Conservation (phyloP, 805 yeast genomes). For the Candida stauntonica region DNA sequence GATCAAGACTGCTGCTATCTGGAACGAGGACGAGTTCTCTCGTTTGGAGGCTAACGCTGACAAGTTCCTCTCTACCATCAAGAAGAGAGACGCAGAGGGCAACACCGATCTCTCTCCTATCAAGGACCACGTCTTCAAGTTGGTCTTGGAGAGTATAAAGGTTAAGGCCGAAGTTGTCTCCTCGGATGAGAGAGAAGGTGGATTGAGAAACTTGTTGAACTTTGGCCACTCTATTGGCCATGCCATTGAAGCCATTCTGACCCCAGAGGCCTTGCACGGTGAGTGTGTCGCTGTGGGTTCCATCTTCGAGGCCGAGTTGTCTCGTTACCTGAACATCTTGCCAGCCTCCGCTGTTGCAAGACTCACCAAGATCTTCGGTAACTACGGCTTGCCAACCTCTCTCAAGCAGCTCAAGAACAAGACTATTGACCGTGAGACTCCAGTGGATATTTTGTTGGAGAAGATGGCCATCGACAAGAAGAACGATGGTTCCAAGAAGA, state of each 20-base stretch:
- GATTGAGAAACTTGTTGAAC: constrained; percentile 84
- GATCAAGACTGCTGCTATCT: constrained; percentile 95
- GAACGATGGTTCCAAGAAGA: constrained; percentile 88
- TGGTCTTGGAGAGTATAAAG: constrained; percentile 79
- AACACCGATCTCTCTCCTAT: constrained; percentile 64
- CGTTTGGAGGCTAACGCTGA: constrained; percentile 77
- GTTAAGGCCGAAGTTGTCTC: constrained; percentile 95
- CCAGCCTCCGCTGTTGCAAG: constrained; percentile 94
- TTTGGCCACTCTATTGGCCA: constrained; percentile 98
- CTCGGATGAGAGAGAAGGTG: constrained; percentile 92
- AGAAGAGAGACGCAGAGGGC: constrained; percentile 40
- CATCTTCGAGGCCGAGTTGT: constrained; percentile 89
- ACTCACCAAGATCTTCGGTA: constrained; percentile 71
- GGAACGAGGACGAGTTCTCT: constrained; percentile 87
- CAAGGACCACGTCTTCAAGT: constrained; percentile 65
- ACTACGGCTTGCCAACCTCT: constrained; percentile 83
- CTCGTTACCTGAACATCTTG: constrained; percentile 85
- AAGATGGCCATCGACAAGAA: constrained; percentile 97
- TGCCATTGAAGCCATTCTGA: constrained; percentile 95
- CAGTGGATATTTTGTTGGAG: constrained; percentile 66
- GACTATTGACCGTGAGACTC: constrained; percentile 65
- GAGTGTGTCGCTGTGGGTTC: constrained; percentile 99
- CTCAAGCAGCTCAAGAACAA: constrained; percentile 61
- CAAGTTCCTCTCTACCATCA: constrained; percentile 63
- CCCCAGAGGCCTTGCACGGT: constrained; percentile 95